A percentile compares a stretch with the other conserved stretches of the same genome.
These are phyloP conservation scores for Macrocybe gigantea DNA, from an alignment of 768 basidiomycete genomes.

Conservation along the genomic window DNA sequence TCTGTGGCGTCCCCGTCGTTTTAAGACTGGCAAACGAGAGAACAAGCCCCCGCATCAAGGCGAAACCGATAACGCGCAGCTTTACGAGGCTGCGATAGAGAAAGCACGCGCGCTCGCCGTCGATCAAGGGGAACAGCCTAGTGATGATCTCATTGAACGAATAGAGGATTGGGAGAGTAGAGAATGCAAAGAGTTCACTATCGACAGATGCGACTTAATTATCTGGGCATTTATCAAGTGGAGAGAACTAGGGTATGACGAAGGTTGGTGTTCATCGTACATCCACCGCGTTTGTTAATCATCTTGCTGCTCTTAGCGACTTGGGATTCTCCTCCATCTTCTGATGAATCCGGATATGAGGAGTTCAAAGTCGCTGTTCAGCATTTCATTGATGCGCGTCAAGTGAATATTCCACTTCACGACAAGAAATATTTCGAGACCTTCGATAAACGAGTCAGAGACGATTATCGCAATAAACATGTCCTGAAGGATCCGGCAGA, in stretches of 20 bases:
- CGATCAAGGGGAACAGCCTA: conserved; percentile 61
- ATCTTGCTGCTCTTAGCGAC: conserved; percentile 48
- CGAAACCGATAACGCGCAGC: conserved; percentile 19
- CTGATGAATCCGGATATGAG: conserved; percentile 47
- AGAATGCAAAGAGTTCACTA: conserved; percentile 32
- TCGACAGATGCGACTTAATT: conserved; percentile 53
- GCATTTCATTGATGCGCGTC: conserved; percentile 56
- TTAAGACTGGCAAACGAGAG: conserved; percentile 5
- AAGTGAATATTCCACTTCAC: conserved; percentile 52
- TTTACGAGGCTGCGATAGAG: conserved; percentile 14
- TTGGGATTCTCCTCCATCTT: conserved; percentile 85
- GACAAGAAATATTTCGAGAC: conserved; percentile 31
- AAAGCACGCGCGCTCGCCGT: conserved; percentile 36
- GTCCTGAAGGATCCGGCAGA: conserved; percentile 47
- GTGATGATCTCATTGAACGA: conserved; percentile 45
- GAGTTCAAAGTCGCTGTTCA: conserved; percentile 66
- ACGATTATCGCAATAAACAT: conserved; percentile 43
- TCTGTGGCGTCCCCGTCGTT: conserved; percentile 44
- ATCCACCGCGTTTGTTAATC: neutral
- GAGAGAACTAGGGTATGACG: conserved; percentile 89
- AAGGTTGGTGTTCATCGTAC: conserved; percentile 48
- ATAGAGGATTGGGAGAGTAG: conserved; percentile 57
- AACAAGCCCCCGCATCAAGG: conserved; percentile 16
- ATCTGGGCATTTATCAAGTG: conserved; percentile 90
- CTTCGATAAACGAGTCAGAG: conserved; percentile 50